Percentiles rank a stretch among this genome's conserved stretches.
These are phyloP conservation scores for Venturia aucupariae DNA, from an alignment of 2,329 filamentous ascomycete genomes.

Conservation along the genomic window DNA sequence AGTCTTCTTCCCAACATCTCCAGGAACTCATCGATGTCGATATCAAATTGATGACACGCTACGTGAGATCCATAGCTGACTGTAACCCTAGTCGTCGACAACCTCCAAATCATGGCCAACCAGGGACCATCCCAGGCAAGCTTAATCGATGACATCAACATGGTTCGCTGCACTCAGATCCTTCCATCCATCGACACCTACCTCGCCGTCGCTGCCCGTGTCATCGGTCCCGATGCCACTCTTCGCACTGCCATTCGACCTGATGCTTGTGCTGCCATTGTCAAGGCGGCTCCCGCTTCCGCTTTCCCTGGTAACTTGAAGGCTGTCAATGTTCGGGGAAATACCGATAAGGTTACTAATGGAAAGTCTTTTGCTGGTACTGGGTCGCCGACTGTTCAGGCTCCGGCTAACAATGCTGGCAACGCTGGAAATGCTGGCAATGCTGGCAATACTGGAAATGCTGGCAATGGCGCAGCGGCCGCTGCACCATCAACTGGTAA, in stretches of 20 bases:
- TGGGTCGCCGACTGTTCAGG: slow-evolving; percentile 9
- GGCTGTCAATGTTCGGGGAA: slow-evolving; percentile 7
- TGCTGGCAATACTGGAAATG: too few species aligned
- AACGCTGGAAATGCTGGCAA: not conserved
- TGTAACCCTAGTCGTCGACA: slow-evolving; percentile 24
- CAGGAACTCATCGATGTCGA: too few species aligned
- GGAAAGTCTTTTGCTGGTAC: slow-evolving; percentile 5
- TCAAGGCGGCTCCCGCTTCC: slow-evolving; percentile 5
- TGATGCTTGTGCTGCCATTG: slow-evolving; percentile 14
- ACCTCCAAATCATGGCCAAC: slow-evolving; percentile 28
- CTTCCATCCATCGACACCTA: slow-evolving; percentile 16
- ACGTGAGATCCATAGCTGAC: too few species aligned
- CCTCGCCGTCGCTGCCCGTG: slow-evolving; percentile 14
- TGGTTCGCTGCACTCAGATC: slow-evolving; percentile 15
- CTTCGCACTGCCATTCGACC: slow-evolving; percentile 15
- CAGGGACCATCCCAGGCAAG: slow-evolving; percentile 20
- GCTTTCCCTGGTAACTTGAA: slow-evolving; percentile 15
- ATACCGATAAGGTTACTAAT: slow-evolving; percentile 12
- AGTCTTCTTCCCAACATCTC: too few species aligned
- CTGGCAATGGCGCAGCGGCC: not conserved
- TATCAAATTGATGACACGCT: too few species aligned
- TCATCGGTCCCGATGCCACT: slow-evolving; percentile 13
- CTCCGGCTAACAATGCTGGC: not conserved
- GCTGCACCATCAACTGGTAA: not conserved
- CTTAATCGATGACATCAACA: slow-evolving; percentile 15